Evolutionary conservation across 805 yeast species (phyloP).

Genomic region (Limtongia smithiae): DNA sequence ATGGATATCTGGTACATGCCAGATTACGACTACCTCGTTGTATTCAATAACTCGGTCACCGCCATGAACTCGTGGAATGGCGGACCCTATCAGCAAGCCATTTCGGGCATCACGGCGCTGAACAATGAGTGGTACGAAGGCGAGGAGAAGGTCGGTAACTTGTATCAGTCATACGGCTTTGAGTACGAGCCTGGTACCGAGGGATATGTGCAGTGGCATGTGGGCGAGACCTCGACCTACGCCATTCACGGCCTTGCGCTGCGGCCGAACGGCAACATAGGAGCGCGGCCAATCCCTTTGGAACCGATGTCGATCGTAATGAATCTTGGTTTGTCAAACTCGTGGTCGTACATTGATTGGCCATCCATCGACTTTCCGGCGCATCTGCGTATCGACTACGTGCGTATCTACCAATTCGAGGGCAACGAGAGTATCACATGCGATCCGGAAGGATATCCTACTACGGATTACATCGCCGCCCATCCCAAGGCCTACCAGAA

Average conservation of each 20-base stretch:
- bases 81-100: conserved; percentile 91
- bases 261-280: conserved; percentile 88
- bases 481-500: conserved; percentile 70
- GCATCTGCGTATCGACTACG: conserved; percentile 73
- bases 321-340: conserved; percentile 86
- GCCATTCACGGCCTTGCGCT: conserved; percentile 71
- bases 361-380: conserved; percentile 66
- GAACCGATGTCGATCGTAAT: conserved; percentile 91
- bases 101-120: conserved; percentile 75
- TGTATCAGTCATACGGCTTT: conserved; percentile 73
- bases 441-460: conserved; percentile 84
- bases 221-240: conserved; percentile 74
- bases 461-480: conserved; percentile 69
- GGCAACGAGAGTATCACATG: conserved; percentile 56
- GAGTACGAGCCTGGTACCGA: conserved; percentile 69
- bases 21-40: conserved; percentile 73
- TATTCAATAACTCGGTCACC: conserved; percentile 66
- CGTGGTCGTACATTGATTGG: conserved; percentile 96
- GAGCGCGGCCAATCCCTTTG: conserved; percentile 72
- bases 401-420: conserved; percentile 88
- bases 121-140: conserved; percentile 80
- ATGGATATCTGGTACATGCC: conserved; percentile 92
- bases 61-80: conserved; percentile 86
- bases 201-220: conserved; percentile 84
- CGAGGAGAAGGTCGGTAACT: too few species aligned